phyloP scores from a whole-genome alignment of 2,329 filamentous ascomycete species.

The Pseudocercospora musae region DNA sequence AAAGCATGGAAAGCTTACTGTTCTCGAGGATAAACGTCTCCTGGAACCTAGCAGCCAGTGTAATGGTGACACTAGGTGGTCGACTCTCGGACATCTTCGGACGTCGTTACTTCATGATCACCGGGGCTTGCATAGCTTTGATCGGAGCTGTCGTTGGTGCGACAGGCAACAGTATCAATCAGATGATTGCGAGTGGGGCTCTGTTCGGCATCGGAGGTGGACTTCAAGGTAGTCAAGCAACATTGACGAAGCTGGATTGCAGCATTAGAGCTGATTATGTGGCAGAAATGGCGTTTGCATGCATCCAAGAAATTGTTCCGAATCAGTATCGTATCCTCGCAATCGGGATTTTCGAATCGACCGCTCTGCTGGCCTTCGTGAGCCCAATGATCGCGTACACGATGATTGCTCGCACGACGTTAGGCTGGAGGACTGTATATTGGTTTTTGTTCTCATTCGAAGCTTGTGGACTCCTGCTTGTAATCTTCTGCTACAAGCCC shows the following conservation, averaged over 20 bases:
- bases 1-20: background rate
- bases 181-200: conserved; percentile 30
- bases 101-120: conserved; percentile 40
- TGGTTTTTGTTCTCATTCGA: conserved; percentile 19
- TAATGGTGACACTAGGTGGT: conserved; percentile 10
- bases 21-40: conserved; percentile 11
- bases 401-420: conserved; percentile 8
- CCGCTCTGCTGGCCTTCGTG: conserved; percentile 25
- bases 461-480: conserved; percentile 26
- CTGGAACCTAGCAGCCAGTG: conserved; percentile 16
- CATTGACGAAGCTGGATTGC: background rate
- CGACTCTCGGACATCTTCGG: conserved; percentile 20
- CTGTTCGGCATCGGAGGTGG: conserved; percentile 29
- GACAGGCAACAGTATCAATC: conserved; percentile 27
- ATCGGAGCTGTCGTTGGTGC: conserved; percentile 30
- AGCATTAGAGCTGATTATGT: background rate
- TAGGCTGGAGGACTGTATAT: conserved; percentile 15
- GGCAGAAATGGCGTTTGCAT: conserved; percentile 28
- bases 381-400: conserved; percentile 19
- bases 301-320: conserved; percentile 32
- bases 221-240: conserved; percentile 17
- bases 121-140: conserved; percentile 25
- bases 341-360: conserved; percentile 27
- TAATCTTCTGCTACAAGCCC: conserved; percentile 35
- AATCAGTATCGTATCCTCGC: conserved; percentile 33